These are phyloP conservation scores for Dysphania ambrosioides DNA, from an alignment of 148 eudicot genomes.

Conservation along the genomic window DNA sequence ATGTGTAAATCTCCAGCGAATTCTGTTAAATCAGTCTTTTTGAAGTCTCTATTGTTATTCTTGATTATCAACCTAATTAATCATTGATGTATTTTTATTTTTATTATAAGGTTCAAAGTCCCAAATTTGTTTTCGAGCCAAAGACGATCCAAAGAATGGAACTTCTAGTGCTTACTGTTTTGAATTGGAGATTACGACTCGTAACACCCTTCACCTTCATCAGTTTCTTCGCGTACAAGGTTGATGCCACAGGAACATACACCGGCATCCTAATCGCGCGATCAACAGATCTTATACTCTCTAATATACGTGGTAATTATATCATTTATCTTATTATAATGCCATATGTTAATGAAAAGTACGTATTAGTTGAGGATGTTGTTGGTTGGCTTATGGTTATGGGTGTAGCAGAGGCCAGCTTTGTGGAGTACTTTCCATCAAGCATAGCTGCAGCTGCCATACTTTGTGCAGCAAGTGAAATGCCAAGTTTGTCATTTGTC, in stretches of 20 bases:
- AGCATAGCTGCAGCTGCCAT: constrained; percentile 82
- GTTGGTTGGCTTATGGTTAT: constrained; percentile 19
- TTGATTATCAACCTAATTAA: not conserved
- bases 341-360: not conserved
- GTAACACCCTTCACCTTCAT: constrained; percentile 75
- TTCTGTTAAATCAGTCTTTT: too few relatives aligned
- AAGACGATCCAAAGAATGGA: constrained; percentile 82
- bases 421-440: constrained; percentile 77
- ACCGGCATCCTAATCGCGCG: constrained; percentile 50
- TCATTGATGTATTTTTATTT: not conserved
- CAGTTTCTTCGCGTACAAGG: constrained; percentile 66
- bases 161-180: constrained; percentile 60
- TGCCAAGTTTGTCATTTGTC: constrained; percentile 62
- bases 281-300: constrained; percentile 64
- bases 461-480: constrained; percentile 75
- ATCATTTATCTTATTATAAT: not conserved
- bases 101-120: constrained; percentile 61
- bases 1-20: not conserved
- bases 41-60: too few relatives aligned
- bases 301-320: constrained; percentile 60
- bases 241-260: constrained; percentile 55
- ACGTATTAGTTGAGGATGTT: not conserved
- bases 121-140: constrained; percentile 69
- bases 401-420: constrained; percentile 57
- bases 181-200: constrained; percentile 78